These are phyloP conservation scores for Entophlyctis luteolus DNA, from an alignment of 192 early-diverging fungal genomes.

Conservation along the genomic window DNA sequence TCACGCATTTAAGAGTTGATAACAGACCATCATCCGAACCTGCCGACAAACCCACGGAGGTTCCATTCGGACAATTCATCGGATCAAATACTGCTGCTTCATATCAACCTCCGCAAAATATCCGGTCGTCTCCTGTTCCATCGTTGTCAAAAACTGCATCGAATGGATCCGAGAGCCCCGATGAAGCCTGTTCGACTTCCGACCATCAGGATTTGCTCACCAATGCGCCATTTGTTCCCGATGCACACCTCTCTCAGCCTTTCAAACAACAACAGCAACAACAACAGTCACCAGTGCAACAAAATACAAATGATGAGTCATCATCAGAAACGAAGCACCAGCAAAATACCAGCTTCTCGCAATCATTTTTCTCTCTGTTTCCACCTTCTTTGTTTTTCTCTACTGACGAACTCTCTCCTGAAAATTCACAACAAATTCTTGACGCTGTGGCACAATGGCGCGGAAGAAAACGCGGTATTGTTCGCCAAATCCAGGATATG, in stretches of 20 bases:
- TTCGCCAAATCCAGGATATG: conserved; percentile 7
- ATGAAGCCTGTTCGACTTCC: not conserved
- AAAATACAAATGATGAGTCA: too few species aligned
- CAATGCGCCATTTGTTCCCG: too few species aligned
- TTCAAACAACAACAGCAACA: not conserved
- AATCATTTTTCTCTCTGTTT: conserved; percentile 1
- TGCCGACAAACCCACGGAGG: not conserved
- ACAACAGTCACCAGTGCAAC: too few species aligned
- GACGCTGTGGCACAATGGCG: not conserved
- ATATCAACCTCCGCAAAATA: too few species aligned
- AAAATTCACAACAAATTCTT: conserved; percentile 1
- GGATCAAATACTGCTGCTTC: too few species aligned
- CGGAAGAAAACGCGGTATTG: not conserved
- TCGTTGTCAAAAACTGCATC: too few species aligned
- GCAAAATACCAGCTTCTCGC: too few species aligned
- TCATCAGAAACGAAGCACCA: too few species aligned
- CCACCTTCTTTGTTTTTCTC: conserved; percentile 12
- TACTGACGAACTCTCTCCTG: conserved; percentile 2
- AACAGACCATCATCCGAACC: not conserved
- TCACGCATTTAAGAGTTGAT: not conserved
- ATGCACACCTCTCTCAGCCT: too few species aligned
- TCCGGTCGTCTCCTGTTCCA: too few species aligned
- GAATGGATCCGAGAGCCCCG: not conserved
- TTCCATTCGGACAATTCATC: not conserved
- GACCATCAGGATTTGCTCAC: not conserved